Conservation (phyloP, 257 asterid species). For the Ehretia macrophylla region DNA sequence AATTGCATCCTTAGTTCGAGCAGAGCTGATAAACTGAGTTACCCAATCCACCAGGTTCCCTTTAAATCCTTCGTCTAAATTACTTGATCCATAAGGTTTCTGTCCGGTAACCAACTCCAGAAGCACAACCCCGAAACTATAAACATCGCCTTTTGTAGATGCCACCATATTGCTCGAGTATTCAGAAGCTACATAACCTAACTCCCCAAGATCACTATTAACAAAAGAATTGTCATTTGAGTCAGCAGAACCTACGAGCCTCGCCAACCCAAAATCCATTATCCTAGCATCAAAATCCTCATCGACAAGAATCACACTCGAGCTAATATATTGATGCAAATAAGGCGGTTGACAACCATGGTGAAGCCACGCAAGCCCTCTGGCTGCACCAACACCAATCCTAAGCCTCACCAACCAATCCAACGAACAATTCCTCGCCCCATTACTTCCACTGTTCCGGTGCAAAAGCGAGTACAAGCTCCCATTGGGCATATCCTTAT, state of each 20-base stretch:
- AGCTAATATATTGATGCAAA: conserved; percentile 56
- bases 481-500: conserved; percentile 52
- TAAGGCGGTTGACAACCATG: conserved; percentile 66
- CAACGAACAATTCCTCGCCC: no score
- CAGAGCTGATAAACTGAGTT: conserved; percentile 28
- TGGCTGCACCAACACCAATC: conserved; percentile 53
- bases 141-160: conserved; percentile 72
- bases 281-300: conserved; percentile 62
- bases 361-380: conserved; percentile 77
- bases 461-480: conserved; percentile 42
- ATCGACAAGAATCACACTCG: conserved; percentile 51
- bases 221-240: conserved; percentile 51
- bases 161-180: conserved; percentile 67
- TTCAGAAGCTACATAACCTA: conserved; percentile 83
- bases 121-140: conserved; percentile 75
- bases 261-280: conserved; percentile 63
- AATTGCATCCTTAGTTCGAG: conserved; percentile 42
- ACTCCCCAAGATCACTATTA: conserved; percentile 67
- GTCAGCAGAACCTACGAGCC: conserved; percentile 50
- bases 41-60: conserved; percentile 69
- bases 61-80: conserved; percentile 42
- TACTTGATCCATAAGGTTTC: conserved; percentile 47
- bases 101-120: conserved; percentile 61
- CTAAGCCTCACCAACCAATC: conserved; percentile 52
- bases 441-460: conserved; percentile 4